Conservation (phyloP, 768 basidiomycete genomes). For the Trametopsis cervina region DNA sequence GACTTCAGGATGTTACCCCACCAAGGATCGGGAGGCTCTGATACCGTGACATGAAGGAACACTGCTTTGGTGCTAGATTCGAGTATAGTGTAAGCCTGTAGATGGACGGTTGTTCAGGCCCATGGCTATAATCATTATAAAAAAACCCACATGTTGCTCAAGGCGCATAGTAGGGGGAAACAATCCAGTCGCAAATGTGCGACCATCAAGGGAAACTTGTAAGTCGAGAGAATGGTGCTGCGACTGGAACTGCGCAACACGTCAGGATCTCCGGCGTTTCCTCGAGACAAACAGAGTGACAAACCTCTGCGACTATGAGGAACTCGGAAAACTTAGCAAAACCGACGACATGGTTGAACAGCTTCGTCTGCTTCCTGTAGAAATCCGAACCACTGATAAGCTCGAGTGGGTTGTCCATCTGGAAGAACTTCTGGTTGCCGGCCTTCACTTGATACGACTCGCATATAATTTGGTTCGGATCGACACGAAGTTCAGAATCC, state of each 20-base stretch:
- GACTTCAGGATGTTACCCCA: slow-evolving; percentile 95
- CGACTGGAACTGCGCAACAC: slow-evolving; percentile 43
- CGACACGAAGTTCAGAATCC: slow-evolving; percentile 71
- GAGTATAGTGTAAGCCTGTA: slow-evolving; percentile 84
- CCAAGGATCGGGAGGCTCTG: slow-evolving; percentile 59
- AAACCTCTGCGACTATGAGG: slow-evolving; percentile 88
- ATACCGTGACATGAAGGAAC: slow-evolving; percentile 95
- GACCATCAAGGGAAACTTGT: slow-evolving; percentile 90
- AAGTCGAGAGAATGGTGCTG: slow-evolving; percentile 60
- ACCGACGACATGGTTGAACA: slow-evolving; percentile 87
- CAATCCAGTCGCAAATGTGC: slow-evolving; percentile 73
- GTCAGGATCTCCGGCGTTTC: no score
- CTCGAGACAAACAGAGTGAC: no score
- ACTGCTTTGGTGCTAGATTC: slow-evolving; percentile 91
- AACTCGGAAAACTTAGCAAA: slow-evolving; percentile 98
- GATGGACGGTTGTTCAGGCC: background rate
- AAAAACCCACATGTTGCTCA: slow-evolving; percentile 69
- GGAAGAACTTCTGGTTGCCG: slow-evolving; percentile 64
- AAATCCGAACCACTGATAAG: slow-evolving; percentile 73
- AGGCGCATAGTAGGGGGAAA: slow-evolving; percentile 92
- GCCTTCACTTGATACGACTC: slow-evolving; percentile 80
- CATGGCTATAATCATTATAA: background rate
- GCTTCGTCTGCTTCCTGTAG: slow-evolving; percentile 60
- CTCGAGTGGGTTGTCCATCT: slow-evolving; percentile 57
- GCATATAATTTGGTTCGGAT: slow-evolving; percentile 86